Base-by-base conservation (phyloP, 176 grass and related monocot genomes). In the Carex parvula region DNA sequence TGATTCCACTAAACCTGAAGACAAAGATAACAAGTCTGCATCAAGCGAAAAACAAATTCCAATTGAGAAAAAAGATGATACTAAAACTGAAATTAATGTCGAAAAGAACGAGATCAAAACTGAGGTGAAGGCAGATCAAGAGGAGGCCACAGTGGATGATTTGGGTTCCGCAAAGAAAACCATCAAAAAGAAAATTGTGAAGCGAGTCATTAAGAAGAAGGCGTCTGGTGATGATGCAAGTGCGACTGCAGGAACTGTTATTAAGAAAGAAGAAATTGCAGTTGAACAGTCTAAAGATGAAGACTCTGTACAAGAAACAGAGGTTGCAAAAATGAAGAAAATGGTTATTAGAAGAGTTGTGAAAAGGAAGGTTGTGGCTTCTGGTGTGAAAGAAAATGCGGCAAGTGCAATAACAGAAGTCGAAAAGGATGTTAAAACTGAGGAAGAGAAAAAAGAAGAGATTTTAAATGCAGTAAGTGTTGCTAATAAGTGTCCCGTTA, bases 321-420 rank as follows among this genome's bases (percentile, higher is more conserved):
- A 70, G 13, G 84, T 22, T 0, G 79, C 88, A 81, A 76, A 75
- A 58, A 77, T 83, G 6, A 99, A 95, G 84, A 99, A 91, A 91
- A 96, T 94, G 84, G n/a, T 99, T 74, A 92, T 99, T 86, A 89
- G 93, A 84, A 95, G 93, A 64, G 59, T 99, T 84, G 83, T 99
- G 81, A 99, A 99, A 85, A 90, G 88, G 80, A 99, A 94, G 76
- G 76, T 94, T 55, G 81, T 89, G 56, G 65, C 75, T 20, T 81
- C 87, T 85, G 82, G 79, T 65, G 56, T 57, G 1, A 89, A 95
- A 55, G 79, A 75, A 59, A 82, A 83, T 84, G 64, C 55, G 17
- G 83, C 85, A 70, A 67, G 85, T 81, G 97, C 89, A 84, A 58
- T 66, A 75, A 85, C 60, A 57, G 93, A 92, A 32, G 80, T 88